Evolutionary conservation across 805 yeast genomes (phyloP).

Genomic region (Spathaspora boniae): DNA sequence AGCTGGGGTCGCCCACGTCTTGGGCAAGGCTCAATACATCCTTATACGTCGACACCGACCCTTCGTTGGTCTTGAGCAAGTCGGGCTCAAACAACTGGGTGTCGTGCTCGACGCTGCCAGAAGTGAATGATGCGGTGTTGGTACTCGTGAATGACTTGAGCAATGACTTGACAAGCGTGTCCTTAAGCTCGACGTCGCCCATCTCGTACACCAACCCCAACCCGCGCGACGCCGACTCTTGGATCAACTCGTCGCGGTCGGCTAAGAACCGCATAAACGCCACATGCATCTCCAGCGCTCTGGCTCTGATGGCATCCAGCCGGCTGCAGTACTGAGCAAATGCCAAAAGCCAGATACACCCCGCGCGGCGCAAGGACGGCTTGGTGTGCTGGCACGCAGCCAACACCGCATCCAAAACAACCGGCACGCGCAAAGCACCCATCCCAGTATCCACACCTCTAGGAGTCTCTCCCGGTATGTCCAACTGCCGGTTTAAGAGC

Average conservation of each 20-base stretch:
- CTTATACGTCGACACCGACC: slow-evolving; percentile 85
- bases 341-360: slow-evolving; percentile 84
- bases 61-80: slow-evolving; percentile 71
- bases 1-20: slow-evolving; percentile 92
- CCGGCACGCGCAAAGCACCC: slow-evolving; percentile 19
- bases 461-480: slow-evolving; percentile 41
- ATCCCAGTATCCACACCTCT: slow-evolving; percentile 16
- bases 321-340: slow-evolving; percentile 71
- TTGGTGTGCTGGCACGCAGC: slow-evolving; percentile 58
- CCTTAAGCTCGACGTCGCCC: slow-evolving; percentile 66
- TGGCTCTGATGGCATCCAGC: slow-evolving; percentile 31
- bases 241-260: slow-evolving; percentile 82
- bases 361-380: slow-evolving; percentile 69
- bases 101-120: slow-evolving; percentile 73
- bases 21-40: slow-evolving; percentile 86
- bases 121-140: slow-evolving; percentile 41
- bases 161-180: slow-evolving; percentile 67
- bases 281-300: slow-evolving; percentile 61
- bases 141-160: slow-evolving; percentile 77
- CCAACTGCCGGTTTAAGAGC: slow-evolving; percentile 49
- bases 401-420: slow-evolving; percentile 49
- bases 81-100: slow-evolving; percentile 87
- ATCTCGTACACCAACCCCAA: slow-evolving; percentile 75
- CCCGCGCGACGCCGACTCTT: slow-evolving; percentile 90
- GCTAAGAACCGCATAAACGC: slow-evolving; percentile 76